These are phyloP conservation scores for Fusarium verticillioides DNA, from an alignment of 2,329 filamentous ascomycete species.

Conservation along the genomic window DNA sequence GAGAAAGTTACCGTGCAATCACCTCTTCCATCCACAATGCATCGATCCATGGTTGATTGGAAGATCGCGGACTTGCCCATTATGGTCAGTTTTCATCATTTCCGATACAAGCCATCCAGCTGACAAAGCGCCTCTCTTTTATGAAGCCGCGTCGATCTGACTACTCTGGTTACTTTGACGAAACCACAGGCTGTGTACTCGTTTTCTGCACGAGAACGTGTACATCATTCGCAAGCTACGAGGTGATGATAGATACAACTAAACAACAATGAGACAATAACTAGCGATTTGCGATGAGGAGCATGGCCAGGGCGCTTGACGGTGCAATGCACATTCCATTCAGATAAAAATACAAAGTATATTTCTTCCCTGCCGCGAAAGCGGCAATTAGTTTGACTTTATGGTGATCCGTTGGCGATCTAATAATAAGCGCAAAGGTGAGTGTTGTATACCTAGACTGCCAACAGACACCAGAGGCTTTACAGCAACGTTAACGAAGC, in stretches of 20 bases:
- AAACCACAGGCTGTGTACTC: background rate
- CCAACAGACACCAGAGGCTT: background rate
- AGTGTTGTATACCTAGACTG: background rate
- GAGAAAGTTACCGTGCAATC: slow-evolving; percentile 15
- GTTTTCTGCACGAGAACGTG: background rate
- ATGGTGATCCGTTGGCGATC: background rate
- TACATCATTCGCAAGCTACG: background rate
- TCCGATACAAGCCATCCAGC: accelerated
- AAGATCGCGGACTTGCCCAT: slow-evolving; percentile 30
- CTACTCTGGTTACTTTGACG: background rate
- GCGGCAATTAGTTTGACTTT: background rate
- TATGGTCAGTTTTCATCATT: slow-evolving; percentile 11
- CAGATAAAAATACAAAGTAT: accelerated
- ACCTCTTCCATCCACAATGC: slow-evolving; percentile 34
- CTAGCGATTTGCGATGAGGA: background rate
- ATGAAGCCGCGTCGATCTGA: slow-evolving; percentile 7
- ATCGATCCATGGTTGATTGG: slow-evolving; percentile 35
- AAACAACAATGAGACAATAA: background rate
- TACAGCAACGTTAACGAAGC: background rate
- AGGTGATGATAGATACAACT: background rate
- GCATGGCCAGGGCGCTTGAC: background rate
- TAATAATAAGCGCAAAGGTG: background rate
- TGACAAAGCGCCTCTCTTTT: background rate
- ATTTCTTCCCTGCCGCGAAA: background rate
- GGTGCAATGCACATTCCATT: accelerated